phyloP scores from a whole-genome alignment of 2,329 filamentous ascomycete species.

The Botrytis tulipae region DNA sequence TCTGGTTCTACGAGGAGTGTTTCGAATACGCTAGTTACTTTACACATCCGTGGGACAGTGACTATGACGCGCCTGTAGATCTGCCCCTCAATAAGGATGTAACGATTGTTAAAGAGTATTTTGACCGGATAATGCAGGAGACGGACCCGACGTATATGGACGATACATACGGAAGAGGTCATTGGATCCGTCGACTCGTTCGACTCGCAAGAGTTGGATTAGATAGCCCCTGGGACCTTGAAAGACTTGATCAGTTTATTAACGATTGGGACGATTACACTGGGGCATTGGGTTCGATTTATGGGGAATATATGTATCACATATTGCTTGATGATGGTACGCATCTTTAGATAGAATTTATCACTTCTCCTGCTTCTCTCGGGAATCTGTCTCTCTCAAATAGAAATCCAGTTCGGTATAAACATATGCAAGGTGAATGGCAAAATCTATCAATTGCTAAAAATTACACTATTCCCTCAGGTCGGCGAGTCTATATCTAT shows the following conservation, averaged over 20 bases:
- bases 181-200: not conserved
- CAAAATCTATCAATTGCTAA: not conserved
- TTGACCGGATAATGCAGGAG: not conserved
- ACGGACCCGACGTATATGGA: not conserved
- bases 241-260: not conserved
- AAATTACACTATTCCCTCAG: not conserved
- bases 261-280: not conserved
- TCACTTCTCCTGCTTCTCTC: too few species aligned
- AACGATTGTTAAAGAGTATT: not conserved
- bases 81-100: not conserved
- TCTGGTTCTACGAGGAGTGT: not conserved
- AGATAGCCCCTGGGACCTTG: not conserved
- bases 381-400: not conserved
- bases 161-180: not conserved
- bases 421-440: not conserved
- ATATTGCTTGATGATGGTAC: not conserved
- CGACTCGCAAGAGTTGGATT: not conserved
- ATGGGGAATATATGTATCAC: not conserved
- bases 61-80: not conserved
- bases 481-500: not conserved
- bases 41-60: not conserved
- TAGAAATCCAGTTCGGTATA: not conserved
- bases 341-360: not conserved
- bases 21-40: not conserved
- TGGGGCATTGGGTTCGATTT: constrained; percentile 41